Conservation (phyloP, 2,329 filamentous ascomycete genomes). For the Aureobasidium namibiae region DNA sequence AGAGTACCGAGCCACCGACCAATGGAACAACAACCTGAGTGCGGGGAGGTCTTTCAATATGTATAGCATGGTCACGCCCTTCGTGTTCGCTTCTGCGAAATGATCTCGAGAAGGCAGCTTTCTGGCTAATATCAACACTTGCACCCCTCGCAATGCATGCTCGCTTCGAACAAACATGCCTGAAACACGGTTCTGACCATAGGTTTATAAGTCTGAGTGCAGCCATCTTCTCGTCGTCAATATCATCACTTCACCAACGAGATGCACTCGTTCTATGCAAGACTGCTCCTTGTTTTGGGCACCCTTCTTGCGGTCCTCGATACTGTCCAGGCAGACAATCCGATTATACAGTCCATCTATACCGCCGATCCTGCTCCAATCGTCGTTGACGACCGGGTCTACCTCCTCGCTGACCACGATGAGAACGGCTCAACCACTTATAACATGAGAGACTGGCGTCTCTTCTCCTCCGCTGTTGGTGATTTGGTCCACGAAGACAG, state of each 20-base stretch:
- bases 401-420: slow-evolving; percentile 10
- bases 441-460: slow-evolving; percentile 13
- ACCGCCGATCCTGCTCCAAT: slow-evolving; percentile 12
- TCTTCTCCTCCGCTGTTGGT: not conserved
- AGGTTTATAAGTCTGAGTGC: not conserved
- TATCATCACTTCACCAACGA: not conserved
- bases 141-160: not conserved
- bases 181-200: not conserved
- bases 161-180: not conserved
- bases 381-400: slow-evolving; percentile 7
- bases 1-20: not conserved
- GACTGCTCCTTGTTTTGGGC: not conserved
- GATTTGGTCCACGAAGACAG: not conserved
- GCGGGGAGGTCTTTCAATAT: not conserved
- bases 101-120: not conserved
- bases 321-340: not conserved
- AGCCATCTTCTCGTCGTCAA: not conserved
- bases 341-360: slow-evolving; percentile 1
- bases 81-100: not conserved
- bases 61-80: not conserved
- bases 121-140: not conserved
- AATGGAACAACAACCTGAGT: not conserved
- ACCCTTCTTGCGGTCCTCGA: not conserved
- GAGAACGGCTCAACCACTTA: slow-evolving; percentile 10
- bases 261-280: not conserved